Evolutionary conservation across 2,329 filamentous ascomycete genomes (phyloP).

Genomic region (Aspergillus caelatus): DNA sequence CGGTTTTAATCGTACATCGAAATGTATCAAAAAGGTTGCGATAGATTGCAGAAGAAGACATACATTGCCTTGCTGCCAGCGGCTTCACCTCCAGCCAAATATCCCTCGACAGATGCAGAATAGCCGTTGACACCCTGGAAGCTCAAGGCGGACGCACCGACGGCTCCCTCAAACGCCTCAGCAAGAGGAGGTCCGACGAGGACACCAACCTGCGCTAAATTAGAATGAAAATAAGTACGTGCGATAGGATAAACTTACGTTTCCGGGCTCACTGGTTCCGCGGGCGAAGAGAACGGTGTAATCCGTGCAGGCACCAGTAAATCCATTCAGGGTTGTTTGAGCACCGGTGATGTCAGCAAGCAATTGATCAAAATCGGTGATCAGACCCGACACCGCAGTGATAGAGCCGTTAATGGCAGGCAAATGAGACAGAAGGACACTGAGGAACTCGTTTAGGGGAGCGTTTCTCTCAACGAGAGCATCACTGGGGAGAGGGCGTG

Average conservation of each 20-base stretch:
- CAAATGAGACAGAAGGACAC: background rate
- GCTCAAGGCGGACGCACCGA: background rate
- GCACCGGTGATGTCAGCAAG: background rate
- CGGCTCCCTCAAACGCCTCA: background rate
- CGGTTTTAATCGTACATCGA: too few species aligned
- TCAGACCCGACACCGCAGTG: background rate
- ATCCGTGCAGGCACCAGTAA: background rate
- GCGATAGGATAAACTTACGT: background rate
- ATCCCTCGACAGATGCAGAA: background rate
- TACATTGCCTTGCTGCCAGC: background rate
- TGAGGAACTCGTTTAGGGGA: constrained; percentile 1
- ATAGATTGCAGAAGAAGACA: background rate
- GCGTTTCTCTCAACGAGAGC: background rate
- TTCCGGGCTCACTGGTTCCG: constrained; percentile 4
- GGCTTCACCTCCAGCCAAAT: background rate
- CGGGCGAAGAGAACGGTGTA: background rate
- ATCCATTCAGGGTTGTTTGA: background rate
- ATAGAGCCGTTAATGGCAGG: background rate
- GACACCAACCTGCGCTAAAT: background rate
- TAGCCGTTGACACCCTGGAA: background rate
- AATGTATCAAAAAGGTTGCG: background rate
- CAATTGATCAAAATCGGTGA: constrained; percentile 3
- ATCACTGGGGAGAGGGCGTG: background rate
- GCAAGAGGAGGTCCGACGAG: background rate
- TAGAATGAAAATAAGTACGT: background rate